These are phyloP conservation scores for Davidsoniella eucalypti DNA, from an alignment of 2,329 filamentous ascomycete species.

Conservation along the genomic window DNA sequence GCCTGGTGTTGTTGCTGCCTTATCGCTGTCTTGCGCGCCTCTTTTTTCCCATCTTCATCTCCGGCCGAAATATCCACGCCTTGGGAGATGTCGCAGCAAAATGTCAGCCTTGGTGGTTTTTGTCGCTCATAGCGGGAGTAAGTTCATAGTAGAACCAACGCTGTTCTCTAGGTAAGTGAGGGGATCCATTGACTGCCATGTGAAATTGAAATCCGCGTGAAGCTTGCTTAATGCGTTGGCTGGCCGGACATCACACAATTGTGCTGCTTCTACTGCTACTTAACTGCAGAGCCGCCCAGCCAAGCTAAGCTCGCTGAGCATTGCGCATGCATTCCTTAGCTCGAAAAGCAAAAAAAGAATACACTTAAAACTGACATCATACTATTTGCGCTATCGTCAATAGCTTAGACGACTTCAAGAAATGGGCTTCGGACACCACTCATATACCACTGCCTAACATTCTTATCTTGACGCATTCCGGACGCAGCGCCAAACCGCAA, in stretches of 20 bases:
- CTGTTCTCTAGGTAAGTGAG: slow-evolving; percentile 52
- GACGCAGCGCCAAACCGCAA: slow-evolving; percentile 69
- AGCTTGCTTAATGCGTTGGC: too few relatives aligned
- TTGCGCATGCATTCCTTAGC: slow-evolving; percentile 3
- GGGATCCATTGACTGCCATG: too few relatives aligned
- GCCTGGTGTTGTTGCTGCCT: slow-evolving; percentile 1
- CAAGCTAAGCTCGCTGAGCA: background rate
- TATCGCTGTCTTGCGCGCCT: slow-evolving; percentile 6
- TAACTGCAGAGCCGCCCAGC: too few relatives aligned
- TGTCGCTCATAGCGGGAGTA: slow-evolving; percentile 84
- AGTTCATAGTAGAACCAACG: slow-evolving; percentile 60
- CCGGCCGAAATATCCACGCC: background rate
- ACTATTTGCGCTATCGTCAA: background rate
- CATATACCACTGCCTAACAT: slow-evolving; percentile 62
- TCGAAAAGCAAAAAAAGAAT: background rate
- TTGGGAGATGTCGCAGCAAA: slow-evolving; percentile 10
- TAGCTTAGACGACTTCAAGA: slow-evolving; percentile 70
- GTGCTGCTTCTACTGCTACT: slow-evolving; percentile 13
- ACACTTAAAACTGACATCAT: slow-evolving; percentile 9
- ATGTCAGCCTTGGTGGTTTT: slow-evolving; percentile 48
- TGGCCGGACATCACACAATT: background rate
- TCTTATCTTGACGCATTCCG: slow-evolving; percentile 71
- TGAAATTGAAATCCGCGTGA: background rate
- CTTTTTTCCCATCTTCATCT: background rate
- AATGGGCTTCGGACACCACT: slow-evolving; percentile 61